Evolutionary conservation across 2,329 filamentous ascomycete genomes (phyloP), one percentile per base, ranked within the genome.

Genomic region (Lecanicillium sp.): DNA sequence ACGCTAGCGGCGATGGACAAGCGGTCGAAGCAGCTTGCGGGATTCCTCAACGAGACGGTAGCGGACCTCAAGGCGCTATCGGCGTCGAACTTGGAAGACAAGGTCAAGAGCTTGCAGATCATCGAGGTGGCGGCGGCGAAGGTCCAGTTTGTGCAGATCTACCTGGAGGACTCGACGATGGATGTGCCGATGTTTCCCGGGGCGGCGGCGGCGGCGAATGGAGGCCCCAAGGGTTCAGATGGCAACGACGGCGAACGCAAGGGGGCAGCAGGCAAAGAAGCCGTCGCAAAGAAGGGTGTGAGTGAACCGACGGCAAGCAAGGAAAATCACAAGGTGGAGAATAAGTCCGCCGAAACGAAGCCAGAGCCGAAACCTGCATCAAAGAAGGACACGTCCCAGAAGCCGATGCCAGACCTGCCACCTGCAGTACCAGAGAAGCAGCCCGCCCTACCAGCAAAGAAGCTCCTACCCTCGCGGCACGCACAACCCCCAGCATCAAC

Each of bases 1-100:
- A 67, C 70, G 1, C 58, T 82, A 12, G 66, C 68, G 4, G 68
- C 72, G 39, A 66, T 88, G 52, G 83, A 89, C 57, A 69, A 67
- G 44, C 76, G 86, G 39, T 90, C 89, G 56, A 74, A 72, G 54
- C 77, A 81, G 51, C 65, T 91, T 15, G 83, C 84, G 1, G 67
- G 70, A 24, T 80, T 90, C 74, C 74, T 91, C 9, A 79, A 84
- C 45, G 78, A 81, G 52, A 81, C 83, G 1, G 75, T 88, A 19
- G 66, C 72, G 1, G 78, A 78, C 40, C 72, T 91, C 1, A 83
- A 80, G 68, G 68, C 74, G 2, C 67, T 83, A 42, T 81, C 83
- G 30, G 68, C 72, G 30, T 70, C 72, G 2, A 64, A 64, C 33
- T 48, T 75, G 21, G 67, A 74, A 37, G 73, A 78, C 27, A 75